Evolutionary conservation across 2,329 filamentous ascomycete species (phyloP).

Genomic region (Diaporthe citriasiana): DNA sequence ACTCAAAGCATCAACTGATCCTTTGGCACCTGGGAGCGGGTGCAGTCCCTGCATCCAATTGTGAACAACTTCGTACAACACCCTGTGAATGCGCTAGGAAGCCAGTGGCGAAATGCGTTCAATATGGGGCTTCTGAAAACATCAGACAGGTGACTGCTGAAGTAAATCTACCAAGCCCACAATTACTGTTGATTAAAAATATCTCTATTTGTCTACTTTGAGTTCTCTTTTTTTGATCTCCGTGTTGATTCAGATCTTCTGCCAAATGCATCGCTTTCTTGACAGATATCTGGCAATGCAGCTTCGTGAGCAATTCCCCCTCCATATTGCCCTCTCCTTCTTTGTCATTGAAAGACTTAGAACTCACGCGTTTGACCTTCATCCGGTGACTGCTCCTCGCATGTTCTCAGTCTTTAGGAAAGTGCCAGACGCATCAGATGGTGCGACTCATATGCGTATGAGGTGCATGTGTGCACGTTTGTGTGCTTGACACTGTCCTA

Average conservation of each 20-base stretch:
- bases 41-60: no score
- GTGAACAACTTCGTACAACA: no score
- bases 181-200: background rate
- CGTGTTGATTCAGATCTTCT: background rate
- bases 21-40: background rate
- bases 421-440: no score
- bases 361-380: background rate
- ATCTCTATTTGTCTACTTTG: background rate
- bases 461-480: no score
- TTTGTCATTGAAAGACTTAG: background rate
- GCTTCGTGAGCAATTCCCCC: background rate
- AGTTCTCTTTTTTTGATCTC: no score
- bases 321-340: background rate
- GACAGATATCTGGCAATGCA: background rate
- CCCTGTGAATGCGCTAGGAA: background rate
- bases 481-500: background rate
- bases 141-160: background rate
- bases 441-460: background rate
- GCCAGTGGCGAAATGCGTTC: no score
- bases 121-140: no score
- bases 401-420: no score
- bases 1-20: background rate
- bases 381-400: no score
- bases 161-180: accelerated
- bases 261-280: background rate